A percentile compares a stretch with the other conserved stretches of the same genome.
Conservation (phyloP, 208 protist genomes). For the Crithidia expoeki region DNA sequence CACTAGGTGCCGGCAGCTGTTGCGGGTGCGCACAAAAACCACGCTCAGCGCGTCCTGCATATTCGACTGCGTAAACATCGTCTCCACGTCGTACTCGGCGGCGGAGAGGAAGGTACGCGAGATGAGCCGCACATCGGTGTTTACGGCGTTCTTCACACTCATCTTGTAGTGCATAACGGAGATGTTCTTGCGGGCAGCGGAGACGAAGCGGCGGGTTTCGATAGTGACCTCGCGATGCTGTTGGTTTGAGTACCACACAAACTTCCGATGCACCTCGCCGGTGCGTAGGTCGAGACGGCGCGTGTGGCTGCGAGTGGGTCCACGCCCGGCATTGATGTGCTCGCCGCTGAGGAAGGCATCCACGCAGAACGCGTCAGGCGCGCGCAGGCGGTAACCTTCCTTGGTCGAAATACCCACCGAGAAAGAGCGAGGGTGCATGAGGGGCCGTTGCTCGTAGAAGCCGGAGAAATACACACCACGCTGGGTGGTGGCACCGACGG, state of each 20-base stretch:
- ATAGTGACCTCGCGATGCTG: slow-evolving; percentile 77
- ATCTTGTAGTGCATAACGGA: slow-evolving; percentile 71
- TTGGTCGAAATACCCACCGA: slow-evolving; percentile 40
- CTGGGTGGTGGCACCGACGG: neutral
- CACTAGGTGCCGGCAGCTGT: slow-evolving; percentile 83
- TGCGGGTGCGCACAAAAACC: slow-evolving; percentile 76
- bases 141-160: slow-evolving; percentile 78
- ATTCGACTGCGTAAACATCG: slow-evolving; percentile 52
- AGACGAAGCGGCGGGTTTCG: slow-evolving; percentile 77
- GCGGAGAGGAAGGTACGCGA: slow-evolving; percentile 60
- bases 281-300: slow-evolving; percentile 76
- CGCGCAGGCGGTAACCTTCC: slow-evolving; percentile 73
- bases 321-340: slow-evolving; percentile 70
- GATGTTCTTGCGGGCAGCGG: slow-evolving; percentile 65
- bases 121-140: slow-evolving; percentile 87
- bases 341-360: slow-evolving; percentile 84
- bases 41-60: slow-evolving; percentile 75
- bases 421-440: slow-evolving; percentile 39
- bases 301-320: slow-evolving; percentile 56
- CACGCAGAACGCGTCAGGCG: slow-evolving; percentile 85
- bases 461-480: slow-evolving; percentile 68
- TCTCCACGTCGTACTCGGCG: slow-evolving; percentile 67
- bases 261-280: slow-evolving; percentile 68
- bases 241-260: slow-evolving; percentile 78
- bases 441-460: slow-evolving; percentile 72